Evolutionary conservation across 2,329 filamentous ascomycete genomes (phyloP).

Genomic region (Fusarium vanettenii): DNA sequence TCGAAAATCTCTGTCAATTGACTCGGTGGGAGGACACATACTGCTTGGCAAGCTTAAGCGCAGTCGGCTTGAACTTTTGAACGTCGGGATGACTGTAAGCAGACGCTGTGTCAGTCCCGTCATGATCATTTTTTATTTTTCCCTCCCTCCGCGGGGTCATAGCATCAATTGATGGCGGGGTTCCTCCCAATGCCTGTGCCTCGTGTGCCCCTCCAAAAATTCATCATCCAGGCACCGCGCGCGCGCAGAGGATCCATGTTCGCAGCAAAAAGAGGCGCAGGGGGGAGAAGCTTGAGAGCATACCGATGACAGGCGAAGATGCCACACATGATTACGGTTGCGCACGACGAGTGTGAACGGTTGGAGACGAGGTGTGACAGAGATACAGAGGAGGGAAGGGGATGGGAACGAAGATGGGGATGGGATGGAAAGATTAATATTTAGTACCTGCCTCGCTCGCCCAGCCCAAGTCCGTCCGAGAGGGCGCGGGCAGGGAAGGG

Average conservation of each 20-base stretch:
- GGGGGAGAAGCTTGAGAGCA: slow-evolving; percentile 7
- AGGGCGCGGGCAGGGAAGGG: slow-evolving; percentile 15
- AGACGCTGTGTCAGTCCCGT: slow-evolving; percentile 40
- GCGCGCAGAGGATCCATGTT: slow-evolving; percentile 36
- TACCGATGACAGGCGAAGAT: slow-evolving; percentile 96
- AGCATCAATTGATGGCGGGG: slow-evolving; percentile 33
- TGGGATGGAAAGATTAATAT: slow-evolving; percentile 36
- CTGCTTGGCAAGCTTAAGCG: slow-evolving; percentile 93
- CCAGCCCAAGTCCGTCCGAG: neutral
- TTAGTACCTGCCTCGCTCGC: slow-evolving; percentile 15
- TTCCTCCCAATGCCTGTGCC: slow-evolving; percentile 38
- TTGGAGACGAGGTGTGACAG: slow-evolving; percentile 1
- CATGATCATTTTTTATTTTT: slow-evolving; percentile 23
- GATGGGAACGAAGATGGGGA: slow-evolving; percentile 19
- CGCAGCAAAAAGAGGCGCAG: slow-evolving; percentile 5
- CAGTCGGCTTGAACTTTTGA: slow-evolving; percentile 94
- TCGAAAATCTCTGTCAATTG: neutral
- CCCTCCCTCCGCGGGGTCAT: slow-evolving; percentile 46
- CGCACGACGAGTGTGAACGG: slow-evolving; percentile 19
- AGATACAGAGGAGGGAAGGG: slow-evolving; percentile 13
- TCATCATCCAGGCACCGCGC: neutral
- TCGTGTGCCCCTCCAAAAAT: slow-evolving; percentile 41
- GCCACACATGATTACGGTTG: slow-evolving; percentile 82
- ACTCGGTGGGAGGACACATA: slow-evolving; percentile 59
- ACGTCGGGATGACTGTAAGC: slow-evolving; percentile 84